These are phyloP conservation scores for Diaporthe citriasiana DNA, from an alignment of 2,329 filamentous ascomycete genomes.

Conservation along the genomic window DNA sequence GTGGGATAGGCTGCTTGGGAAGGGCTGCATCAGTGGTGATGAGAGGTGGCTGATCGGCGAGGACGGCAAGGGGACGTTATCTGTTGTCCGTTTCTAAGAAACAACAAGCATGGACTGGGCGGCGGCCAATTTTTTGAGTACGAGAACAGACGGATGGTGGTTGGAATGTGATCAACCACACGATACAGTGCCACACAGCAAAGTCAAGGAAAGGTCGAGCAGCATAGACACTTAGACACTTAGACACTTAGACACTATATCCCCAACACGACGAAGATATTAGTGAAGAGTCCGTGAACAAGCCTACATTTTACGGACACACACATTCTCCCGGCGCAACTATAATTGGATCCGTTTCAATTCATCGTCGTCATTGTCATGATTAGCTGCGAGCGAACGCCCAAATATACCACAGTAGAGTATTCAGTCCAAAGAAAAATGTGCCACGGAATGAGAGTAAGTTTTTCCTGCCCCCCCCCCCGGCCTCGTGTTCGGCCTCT, in stretches of 20 bases:
- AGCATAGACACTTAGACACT: neutral
- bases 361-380: neutral
- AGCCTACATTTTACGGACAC: neutral
- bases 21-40: slow-evolving; percentile 69
- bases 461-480: no score
- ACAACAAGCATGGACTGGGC: neutral
- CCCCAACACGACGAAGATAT: neutral
- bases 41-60: slow-evolving; percentile 75
- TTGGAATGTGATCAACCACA: neutral
- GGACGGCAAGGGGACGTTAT: slow-evolving; percentile 64
- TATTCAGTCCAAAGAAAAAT: slow-evolving; percentile 21
- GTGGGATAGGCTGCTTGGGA: slow-evolving; percentile 63
- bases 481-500: neutral
- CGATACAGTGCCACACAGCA: neutral
- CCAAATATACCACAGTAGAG: slow-evolving; percentile 6
- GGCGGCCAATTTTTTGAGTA: neutral
- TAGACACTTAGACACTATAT: neutral
- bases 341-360: neutral
- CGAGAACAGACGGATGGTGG: neutral
- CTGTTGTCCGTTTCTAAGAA: slow-evolving; percentile 68
- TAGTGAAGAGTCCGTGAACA: neutral
- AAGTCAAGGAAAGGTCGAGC: neutral
- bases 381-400: slow-evolving; percentile 19
- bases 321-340: neutral
- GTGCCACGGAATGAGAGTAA: slow-evolving; percentile 13